phyloP scores from a whole-genome alignment of 1,284 basidiomycete species.

The Somion occarium region DNA sequence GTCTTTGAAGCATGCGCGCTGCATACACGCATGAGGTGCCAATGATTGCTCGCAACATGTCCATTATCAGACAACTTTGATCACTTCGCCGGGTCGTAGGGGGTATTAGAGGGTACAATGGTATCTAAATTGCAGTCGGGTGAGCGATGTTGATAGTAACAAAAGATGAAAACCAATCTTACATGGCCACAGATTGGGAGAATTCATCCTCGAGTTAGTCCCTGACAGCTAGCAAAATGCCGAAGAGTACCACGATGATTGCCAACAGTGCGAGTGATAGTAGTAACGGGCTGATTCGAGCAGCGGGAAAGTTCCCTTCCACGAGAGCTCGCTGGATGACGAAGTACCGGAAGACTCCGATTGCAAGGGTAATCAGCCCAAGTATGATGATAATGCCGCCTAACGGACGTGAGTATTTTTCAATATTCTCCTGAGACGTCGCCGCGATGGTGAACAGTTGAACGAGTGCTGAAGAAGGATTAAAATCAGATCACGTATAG shows the following conservation, averaged over 20 bases:
- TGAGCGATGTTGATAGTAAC: too few relatives aligned
- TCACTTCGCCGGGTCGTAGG: background rate
- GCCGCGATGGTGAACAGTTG: slow-evolving; percentile 50
- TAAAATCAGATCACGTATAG: background rate
- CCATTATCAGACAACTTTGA: slow-evolving; percentile 29
- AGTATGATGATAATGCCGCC: slow-evolving; percentile 48
- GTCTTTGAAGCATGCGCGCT: too few relatives aligned
- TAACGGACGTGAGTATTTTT: slow-evolving; percentile 46
- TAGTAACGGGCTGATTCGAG: slow-evolving; percentile 39
- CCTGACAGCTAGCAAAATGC: slow-evolving; percentile 32
- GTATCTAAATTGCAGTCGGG: background rate
- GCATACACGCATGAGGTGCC: too few relatives aligned
- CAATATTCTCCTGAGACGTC: slow-evolving; percentile 24
- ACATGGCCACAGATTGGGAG: too few relatives aligned
- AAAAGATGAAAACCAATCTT: too few relatives aligned
- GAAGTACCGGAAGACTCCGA: slow-evolving; percentile 54
- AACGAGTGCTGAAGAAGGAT: slow-evolving; percentile 38
- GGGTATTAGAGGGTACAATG: background rate
- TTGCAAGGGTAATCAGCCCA: slow-evolving; percentile 44
- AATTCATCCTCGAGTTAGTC: background rate
- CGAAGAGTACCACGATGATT: slow-evolving; percentile 48
- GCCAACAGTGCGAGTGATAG: slow-evolving; percentile 39
- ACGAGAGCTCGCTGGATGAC: slow-evolving; percentile 48
- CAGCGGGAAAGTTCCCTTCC: slow-evolving; percentile 52
- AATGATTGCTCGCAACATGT: background rate